Evolutionary conservation across 2,329 filamentous ascomycete species (phyloP), one percentile per base, ranked within the genome.

Genomic region (Colletotrichum sp.): DNA sequence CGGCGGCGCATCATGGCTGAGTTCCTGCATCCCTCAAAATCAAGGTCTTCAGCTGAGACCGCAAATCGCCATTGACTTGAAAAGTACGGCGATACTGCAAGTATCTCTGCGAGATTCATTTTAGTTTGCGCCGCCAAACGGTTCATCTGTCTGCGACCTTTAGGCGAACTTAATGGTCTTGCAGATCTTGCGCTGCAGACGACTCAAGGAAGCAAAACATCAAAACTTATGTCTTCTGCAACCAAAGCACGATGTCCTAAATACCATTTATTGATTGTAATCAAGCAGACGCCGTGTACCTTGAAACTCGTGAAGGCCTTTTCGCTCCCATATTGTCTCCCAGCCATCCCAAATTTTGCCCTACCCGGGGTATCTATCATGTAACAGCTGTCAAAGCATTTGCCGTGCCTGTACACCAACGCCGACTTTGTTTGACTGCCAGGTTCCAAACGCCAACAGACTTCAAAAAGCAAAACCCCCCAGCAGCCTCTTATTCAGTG

Each of bases 121-220:
- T n/a, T n/a, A 7, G 1, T 43, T 43, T n/a, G 7, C 39, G n/a
- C n/a, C n/a, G n/a, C n/a, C n/a, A n/a, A n/a, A n/a, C n/a, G n/a
- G n/a, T n/a, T n/a, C n/a, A n/a, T n/a, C n/a, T n/a, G n/a, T n/a
- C 16, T 9, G 8, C 8, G 18, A n/a, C 18, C 18, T 6, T 12
- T n/a, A 8, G 39, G 3, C 18, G n/a, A 43, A 0, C 18, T 10
- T 43, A 3, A 43, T 10, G 8, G 36, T 9, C 36, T 43, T 43
- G 5, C 0, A 43, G 16, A n/a, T 43, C 3, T 43, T 2, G 18
- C 8, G 39, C 39, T n/a, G 1, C 0, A n/a, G 39, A n/a, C 18
- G 39, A n/a, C 39, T 43, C 9, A n/a, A n/a, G 18, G 39, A 43
- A 43, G 39, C 18, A n/a, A 43, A 1, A n/a, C 5, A n/a, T 12